Percentiles rank a stretch among this genome's conserved stretches.
Evolutionary conservation across 257 asterid species (phyloP).

Genomic region (Verbascum thapsus): DNA sequence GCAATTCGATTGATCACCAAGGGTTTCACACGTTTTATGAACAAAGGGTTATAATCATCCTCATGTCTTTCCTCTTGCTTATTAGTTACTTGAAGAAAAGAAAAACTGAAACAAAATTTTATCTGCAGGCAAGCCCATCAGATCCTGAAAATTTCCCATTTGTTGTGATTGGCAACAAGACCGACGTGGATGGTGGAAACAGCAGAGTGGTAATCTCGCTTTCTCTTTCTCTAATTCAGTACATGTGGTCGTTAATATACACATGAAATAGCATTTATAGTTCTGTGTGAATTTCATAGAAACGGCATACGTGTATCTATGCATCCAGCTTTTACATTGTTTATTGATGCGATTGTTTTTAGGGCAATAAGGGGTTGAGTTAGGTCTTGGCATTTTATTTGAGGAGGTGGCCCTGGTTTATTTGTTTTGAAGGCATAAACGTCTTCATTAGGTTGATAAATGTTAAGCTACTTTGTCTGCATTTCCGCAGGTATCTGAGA

Average conservation of each 20-base stretch:
- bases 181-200: constrained; percentile 95
- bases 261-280: not conserved
- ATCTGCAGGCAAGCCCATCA: constrained; percentile 91
- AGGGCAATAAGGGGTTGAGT: not conserved
- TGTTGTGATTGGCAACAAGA: constrained; percentile 97
- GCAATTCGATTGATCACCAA: constrained; percentile 13
- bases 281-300: not conserved
- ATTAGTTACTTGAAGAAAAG: constrained; percentile 12
- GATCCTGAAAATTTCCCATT: constrained; percentile 98
- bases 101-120: constrained; percentile 7
- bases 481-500: constrained; percentile 81
- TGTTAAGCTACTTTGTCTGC: constrained; percentile 5
- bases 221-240: not conserved
- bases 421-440: constrained; percentile 1
- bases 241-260: not conserved
- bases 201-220: constrained; percentile 83
- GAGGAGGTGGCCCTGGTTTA: not conserved
- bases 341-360: not conserved
- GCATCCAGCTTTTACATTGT: not conserved
- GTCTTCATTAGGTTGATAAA: not conserved
- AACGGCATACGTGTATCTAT: not conserved
- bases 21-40: constrained; percentile 4
- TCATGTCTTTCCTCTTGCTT: not conserved
- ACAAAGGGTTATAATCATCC: not conserved
- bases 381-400: not conserved